phyloP scores from a whole-genome alignment of 176 grass and related monocot genomes.

The maize (Zea mays) region Zm-B73-REFERENCE-NAM-5.0 NC_050099.1:219252001-219252500 shows the following conservation, averaged over 20 bases:
- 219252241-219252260: slow-evolving; percentile 26
- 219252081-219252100: neutral
- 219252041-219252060: no score
- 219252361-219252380: slow-evolving; percentile 48
- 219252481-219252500: slow-evolving; percentile 11
- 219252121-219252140: neutral
- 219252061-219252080: neutral
- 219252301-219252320: slow-evolving; percentile 39
- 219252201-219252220: neutral
- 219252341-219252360: slow-evolving; percentile 46
- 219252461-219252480: slow-evolving; percentile 28
- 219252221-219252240: neutral
- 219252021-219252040: no score
- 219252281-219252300: slow-evolving; percentile 42
- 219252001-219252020: no score
- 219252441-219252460: slow-evolving; percentile 31
- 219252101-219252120: neutral
- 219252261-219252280: slow-evolving; percentile 18
- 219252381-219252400: slow-evolving; percentile 46
- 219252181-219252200: neutral
- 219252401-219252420: slow-evolving; percentile 23
- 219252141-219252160: neutral
- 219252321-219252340: slow-evolving; percentile 46
- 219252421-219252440: slow-evolving; percentile 27
- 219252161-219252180: neutral